phyloP scores from a whole-genome alignment of 768 basidiomycete species.

The Lactarius evosmus region DNA sequence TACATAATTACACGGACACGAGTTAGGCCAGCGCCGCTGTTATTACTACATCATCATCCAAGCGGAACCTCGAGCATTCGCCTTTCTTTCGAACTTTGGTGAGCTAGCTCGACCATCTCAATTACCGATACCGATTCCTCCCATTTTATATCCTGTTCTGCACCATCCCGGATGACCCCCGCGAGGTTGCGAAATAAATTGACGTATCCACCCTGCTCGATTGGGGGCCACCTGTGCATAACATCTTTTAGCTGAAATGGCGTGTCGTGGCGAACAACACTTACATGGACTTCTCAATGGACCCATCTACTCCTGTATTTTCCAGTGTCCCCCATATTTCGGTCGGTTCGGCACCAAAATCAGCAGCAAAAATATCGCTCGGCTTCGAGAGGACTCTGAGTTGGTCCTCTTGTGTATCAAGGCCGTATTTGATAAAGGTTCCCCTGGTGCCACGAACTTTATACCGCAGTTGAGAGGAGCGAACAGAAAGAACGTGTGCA shows the following conservation, averaged over 20 bases:
- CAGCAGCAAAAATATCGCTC: slow-evolving; percentile 41
- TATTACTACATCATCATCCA: background rate
- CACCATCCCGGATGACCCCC: slow-evolving; percentile 53
- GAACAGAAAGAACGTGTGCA: slow-evolving; percentile 66
- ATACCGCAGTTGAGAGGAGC: slow-evolving; percentile 65
- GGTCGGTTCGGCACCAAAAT: slow-evolving; percentile 62
- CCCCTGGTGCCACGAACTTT: slow-evolving; percentile 68
- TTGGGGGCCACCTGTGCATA: slow-evolving; percentile 57
- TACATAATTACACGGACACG: background rate
- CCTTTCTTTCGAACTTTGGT: slow-evolving; percentile 62
- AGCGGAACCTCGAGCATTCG: slow-evolving; percentile 39
- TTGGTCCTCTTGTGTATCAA: slow-evolving; percentile 79
- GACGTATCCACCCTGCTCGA: slow-evolving; percentile 54
- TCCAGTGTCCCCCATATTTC: slow-evolving; percentile 61
- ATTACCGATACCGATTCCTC: slow-evolving; percentile 68
- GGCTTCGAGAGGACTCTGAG: slow-evolving; percentile 55
- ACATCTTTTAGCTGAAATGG: slow-evolving; percentile 24
- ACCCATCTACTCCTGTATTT: slow-evolving; percentile 47
- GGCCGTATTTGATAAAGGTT: slow-evolving; percentile 68
- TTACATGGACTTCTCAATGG: slow-evolving; percentile 35
- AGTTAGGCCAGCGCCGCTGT: background rate
- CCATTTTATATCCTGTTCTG: slow-evolving; percentile 63
- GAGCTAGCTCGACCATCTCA: slow-evolving; percentile 73
- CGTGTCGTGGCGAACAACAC: slow-evolving; percentile 28
- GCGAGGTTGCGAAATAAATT: slow-evolving; percentile 66